Evolutionary conservation across 2,329 filamentous ascomycete species (phyloP), one percentile per base, ranked within the genome.

Genomic region (Ceratocystis alfenasii): DNA sequence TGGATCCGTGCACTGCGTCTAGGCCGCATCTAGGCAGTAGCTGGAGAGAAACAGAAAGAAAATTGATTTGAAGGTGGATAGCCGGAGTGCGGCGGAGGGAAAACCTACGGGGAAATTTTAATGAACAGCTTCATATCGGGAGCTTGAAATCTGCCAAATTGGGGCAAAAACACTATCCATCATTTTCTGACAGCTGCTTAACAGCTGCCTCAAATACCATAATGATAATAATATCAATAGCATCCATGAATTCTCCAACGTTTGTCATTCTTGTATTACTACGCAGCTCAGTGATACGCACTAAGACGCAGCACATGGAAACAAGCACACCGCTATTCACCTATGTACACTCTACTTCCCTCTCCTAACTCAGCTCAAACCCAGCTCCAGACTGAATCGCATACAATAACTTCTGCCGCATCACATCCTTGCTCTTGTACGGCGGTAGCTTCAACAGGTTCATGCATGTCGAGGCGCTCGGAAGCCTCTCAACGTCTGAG

Each of bases 381-480:
- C 94, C 93, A 60, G 94, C 93, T 0, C 91, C 91, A 0, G 90
- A 88, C 70, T 89, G 89, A 22, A 96, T 84, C 7, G 93, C 93
- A 75, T 96, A 96, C 64, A 97, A 77, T 68, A 99, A 74, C 77
- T 96, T 97, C 72, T 87, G 83, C 72, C 83, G 86, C 71, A 99
- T 74, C 33, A 79, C 81, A 67, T 78, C 75, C 69, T 86, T 83
- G 44, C 80, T 84, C 61, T 75, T 81, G 75, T 97, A 99, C 69
- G 87, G 84, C 5, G 94, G 94, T 70, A 99, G 76, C 78, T 99
- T 99, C 61, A 99, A 77, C 70, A 99, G 74, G 74, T 99, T 99
- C 33, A 97, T 90, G 71, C 94, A 99, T 0, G 94, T 99, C 73
- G 92, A 96, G 20, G 94, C 91, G 73, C 90, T 97, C 1, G 94